These are phyloP conservation scores for Lolium multiflorum DNA, from an alignment of 176 grass and related monocot species.

Conservation along the genomic window DNA sequence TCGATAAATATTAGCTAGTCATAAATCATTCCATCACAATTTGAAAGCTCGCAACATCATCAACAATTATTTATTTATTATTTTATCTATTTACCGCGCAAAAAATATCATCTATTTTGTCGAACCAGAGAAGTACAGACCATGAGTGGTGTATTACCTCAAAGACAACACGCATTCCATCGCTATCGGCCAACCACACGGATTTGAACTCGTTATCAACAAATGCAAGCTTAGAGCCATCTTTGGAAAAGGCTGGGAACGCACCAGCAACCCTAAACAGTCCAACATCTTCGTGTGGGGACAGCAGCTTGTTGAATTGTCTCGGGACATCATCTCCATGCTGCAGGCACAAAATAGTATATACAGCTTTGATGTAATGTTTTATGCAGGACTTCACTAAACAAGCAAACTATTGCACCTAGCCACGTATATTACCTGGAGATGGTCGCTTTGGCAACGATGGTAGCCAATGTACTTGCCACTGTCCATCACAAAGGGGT, in stretches of 20 bases:
- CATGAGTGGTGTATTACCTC: neutral
- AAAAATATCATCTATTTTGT: neutral
- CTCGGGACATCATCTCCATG: constrained; percentile 25
- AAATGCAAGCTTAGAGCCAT: constrained; percentile 33
- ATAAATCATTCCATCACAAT: neutral
- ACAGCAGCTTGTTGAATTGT: constrained; percentile 31
- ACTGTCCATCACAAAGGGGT: constrained; percentile 44
- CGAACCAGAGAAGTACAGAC: neutral
- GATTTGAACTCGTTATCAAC: constrained; percentile 34
- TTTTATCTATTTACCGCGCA: neutral
- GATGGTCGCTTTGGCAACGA: neutral
- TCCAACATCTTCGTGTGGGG: constrained; percentile 20
- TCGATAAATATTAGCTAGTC: constrained; percentile 8
- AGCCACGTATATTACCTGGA: neutral
- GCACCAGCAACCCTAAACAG: constrained; percentile 25
- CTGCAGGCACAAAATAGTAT: constrained; percentile 21
- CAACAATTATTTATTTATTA: neutral
- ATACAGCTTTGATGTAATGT: neutral
- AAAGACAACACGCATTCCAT: constrained; percentile 30
- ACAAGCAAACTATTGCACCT: neutral
- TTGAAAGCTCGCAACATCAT: neutral
- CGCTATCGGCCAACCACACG: neutral
- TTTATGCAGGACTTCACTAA: neutral
- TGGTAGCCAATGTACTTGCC: constrained; percentile 40
- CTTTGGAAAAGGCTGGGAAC: constrained; percentile 34